A percentile compares a stretch with the other conserved stretches of the same genome.
phyloP scores from a whole-genome alignment of 2,329 filamentous ascomycete genomes.

The Lachnellula subtilissima region DNA sequence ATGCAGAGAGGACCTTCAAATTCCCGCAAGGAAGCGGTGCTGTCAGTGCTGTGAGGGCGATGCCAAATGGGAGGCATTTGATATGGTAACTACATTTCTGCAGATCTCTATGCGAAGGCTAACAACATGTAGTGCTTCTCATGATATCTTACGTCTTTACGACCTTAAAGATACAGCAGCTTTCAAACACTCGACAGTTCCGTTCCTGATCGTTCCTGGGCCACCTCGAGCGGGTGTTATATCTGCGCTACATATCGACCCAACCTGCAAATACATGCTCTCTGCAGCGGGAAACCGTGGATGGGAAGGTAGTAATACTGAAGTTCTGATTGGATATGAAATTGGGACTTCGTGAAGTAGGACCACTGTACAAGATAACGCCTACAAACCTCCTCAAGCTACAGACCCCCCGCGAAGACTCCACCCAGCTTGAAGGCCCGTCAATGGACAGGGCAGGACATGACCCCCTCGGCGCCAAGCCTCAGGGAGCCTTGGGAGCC shows the following conservation, averaged over 20 bases:
- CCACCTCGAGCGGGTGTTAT: constrained; percentile 80
- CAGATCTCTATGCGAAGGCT: not conserved
- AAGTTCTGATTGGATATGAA: constrained; percentile 92
- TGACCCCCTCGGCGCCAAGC: not conserved
- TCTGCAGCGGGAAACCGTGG: constrained; percentile 87
- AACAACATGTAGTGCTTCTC: constrained; percentile 60
- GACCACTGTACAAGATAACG: not conserved
- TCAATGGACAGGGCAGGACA: not conserved
- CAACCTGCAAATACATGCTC: constrained; percentile 84
- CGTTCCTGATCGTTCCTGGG: constrained; percentile 94
- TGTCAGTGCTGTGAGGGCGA: constrained; percentile 80
- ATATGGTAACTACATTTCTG: constrained; percentile 58
- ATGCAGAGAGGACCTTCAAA: constrained; percentile 73
- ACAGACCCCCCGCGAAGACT: not conserved
- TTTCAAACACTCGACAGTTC: constrained; percentile 72
- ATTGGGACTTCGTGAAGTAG: constrained; percentile 43
- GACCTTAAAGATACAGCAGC: constrained; percentile 65
- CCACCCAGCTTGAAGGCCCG: not conserved
- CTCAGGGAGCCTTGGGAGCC: no score
- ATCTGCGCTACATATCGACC: constrained; percentile 79
- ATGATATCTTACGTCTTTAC: constrained; percentile 90
- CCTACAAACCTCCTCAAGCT: not conserved
- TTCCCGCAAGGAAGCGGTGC: constrained; percentile 87
- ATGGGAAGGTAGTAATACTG: constrained; percentile 88
- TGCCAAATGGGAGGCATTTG: constrained; percentile 89